Evolutionary conservation across 495 filamentous ascomycete genomes (phyloP), one percentile per base, ranked within the genome.

Genomic region (Neurospora sp.): DNA sequence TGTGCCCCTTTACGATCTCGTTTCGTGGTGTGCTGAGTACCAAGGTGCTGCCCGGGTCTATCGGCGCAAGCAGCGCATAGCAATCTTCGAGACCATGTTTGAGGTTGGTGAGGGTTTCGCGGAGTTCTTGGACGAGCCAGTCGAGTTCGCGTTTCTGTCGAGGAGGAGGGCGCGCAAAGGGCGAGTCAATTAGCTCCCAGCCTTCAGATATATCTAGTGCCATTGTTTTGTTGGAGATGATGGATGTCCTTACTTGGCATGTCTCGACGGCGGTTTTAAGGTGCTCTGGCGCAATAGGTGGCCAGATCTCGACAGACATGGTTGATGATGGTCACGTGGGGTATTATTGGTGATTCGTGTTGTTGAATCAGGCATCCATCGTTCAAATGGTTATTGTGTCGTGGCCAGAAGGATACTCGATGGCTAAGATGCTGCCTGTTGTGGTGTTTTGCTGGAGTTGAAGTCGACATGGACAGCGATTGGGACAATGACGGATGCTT

Each of bases 81-180:
- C 96, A 98, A 83, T 97, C 94, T 81, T 94, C 89, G 17, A 99
- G 89, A 68, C 95, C 94, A 77, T 89, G 87, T 80, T 94, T 92
- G 73, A 99, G 80, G 14, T 92, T 90, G 39, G 83, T 83, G 41
- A 98, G 87, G 20, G 91, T 93, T 68, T 92, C 88, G 81, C 92
- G 90, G 20, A 98, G 87, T 37, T 91, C 89, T 45, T 86, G 81
- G 70, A 98, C 86, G 8, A 98, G 91, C 96, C 96, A 98, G 80
- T 90, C 83, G 38, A 98, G 86, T 83, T 99, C 96, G 68, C 88
- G 87, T 38, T 87, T 86, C 91, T 94, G 78, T 40, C 84, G 84
- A 88, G 92, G 70, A 14, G 70, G 68, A 17, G 44, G 71, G 71
- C 69, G 12, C 1, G 8, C 39, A n/a, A 65, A 20, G 22, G 72